Evolutionary conservation across 202 grass and related monocot species (phyloP).

Genomic region (Panicum virgatum): DNA sequence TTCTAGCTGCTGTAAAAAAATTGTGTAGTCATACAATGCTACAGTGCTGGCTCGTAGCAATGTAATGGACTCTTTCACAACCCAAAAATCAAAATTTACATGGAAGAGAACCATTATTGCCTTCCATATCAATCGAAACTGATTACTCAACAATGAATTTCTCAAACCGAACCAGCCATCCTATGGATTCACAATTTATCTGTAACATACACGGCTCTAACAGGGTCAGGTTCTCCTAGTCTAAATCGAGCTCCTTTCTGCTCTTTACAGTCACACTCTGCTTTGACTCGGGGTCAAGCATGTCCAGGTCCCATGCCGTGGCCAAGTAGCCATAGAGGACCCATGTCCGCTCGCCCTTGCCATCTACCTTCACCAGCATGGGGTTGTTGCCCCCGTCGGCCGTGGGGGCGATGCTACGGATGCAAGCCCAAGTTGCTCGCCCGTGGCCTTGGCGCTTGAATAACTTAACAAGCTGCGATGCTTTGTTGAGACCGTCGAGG

Average conservation of each 20-base stretch:
- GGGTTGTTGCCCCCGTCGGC: conserved; percentile 34
- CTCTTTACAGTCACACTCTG: conserved; percentile 58
- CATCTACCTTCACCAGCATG: conserved; percentile 48
- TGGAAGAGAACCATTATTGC: conserved; percentile 1
- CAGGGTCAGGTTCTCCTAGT: conserved; percentile 28
- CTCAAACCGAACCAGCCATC: background rate
- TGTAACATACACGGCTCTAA: conserved; percentile 30
- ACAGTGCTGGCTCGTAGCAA: background rate
- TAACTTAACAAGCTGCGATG: conserved; percentile 51
- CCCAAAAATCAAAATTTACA: background rate
- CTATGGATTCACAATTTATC: too few species aligned
- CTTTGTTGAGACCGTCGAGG: conserved; percentile 62
- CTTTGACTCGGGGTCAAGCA: conserved; percentile 49
- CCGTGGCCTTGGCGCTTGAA: conserved; percentile 55
- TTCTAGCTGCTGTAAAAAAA: background rate
- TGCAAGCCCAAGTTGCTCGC: conserved; percentile 34
- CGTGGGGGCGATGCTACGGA: conserved; percentile 14
- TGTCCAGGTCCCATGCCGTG: conserved; percentile 67
- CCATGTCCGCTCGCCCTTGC: conserved; percentile 50
- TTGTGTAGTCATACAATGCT: background rate
- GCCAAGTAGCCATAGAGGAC: conserved; percentile 76
- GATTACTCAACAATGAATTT: background rate
- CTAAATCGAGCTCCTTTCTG: conserved; percentile 67
- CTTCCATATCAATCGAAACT: background rate
- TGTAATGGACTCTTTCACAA: background rate